Base-by-base conservation (phyloP, 495 filamentous ascomycete species). In the Niebla homalea region DNA sequence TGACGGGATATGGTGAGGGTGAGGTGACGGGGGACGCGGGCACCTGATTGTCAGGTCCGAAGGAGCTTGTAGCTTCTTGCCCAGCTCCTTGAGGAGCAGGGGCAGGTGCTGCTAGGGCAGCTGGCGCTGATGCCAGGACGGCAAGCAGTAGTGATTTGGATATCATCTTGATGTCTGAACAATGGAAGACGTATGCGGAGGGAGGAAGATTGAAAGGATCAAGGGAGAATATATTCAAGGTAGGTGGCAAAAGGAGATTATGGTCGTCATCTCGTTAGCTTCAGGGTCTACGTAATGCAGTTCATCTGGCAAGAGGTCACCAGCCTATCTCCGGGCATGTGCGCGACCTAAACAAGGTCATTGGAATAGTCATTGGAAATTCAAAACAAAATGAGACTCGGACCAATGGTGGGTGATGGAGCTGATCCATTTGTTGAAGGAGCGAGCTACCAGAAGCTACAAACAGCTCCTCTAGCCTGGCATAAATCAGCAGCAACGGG, bases 1-100 rank as follows among this genome's bases (percentile, higher is more conserved):
- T 26, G 5, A 59, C 45, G 21, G 56, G 48, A 21, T 57, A 52
- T 41, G 50, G 50, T 7, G 51, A 48, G 8, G 41, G 42, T 25
- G 35, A 51, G 26, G 40, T 50, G 37, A 42, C 50, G 26, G 46
- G 51, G n/a, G 46, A 29, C 20, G 44, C 49, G 15, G 55, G 40
- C 8, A 55, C 44, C 25, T 55, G 53, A 16, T 43, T 45, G 19
- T 56, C 54, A 16, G 50, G 53, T 7, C 57, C 54, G n/a, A 59
- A 59, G 2, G 54, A 57, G 21, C 50, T 46, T 29, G 45, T 36
- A 20, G 45, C 25, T 36, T 48, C 45, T 36, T 26, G 18, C n/a
- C 45, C 44, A 4, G 22, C 44, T 21, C 42, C 26, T 11, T 53
- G 48, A 38, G 50, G 49, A 26, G 53, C 50, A 21, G 57, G 54